Evolutionary conservation across 164 flowering plant species (phyloP).

Genomic region (Chloranthus sessilifolius): DNA sequence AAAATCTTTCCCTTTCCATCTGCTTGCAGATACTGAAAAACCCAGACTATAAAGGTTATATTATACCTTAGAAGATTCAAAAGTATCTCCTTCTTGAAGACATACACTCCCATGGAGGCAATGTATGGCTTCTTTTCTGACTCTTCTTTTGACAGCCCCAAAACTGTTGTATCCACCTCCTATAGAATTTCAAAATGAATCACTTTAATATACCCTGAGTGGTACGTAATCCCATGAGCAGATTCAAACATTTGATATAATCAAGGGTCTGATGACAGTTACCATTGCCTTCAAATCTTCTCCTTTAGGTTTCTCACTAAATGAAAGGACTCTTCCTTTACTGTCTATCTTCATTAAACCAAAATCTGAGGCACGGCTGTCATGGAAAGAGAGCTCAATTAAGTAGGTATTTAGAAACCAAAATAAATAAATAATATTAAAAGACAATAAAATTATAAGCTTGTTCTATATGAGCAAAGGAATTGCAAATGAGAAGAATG

Average conservation of each 20-base stretch:
- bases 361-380: slow-evolving; percentile 95
- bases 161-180: slow-evolving; percentile 84
- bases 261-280: slow-evolving; percentile 4
- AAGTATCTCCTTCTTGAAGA: slow-evolving; percentile 90
- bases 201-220: neutral
- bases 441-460: neutral
- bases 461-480: neutral
- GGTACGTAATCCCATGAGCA: neutral
- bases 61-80: slow-evolving; percentile 76
- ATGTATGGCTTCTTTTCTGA: slow-evolving; percentile 88
- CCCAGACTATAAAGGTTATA: too few species aligned
- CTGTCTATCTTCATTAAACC: slow-evolving; percentile 93
- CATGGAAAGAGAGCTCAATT: slow-evolving; percentile 15
- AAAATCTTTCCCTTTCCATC: too few species aligned
- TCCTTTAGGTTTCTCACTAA: slow-evolving; percentile 90
- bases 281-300: slow-evolving; percentile 84
- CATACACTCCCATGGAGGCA: slow-evolving; percentile 95
- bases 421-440: neutral
- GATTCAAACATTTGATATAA: neutral
- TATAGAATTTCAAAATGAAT: slow-evolving; percentile 15
- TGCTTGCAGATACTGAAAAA: too few species aligned
- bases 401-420: slow-evolving; percentile 5
- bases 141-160: slow-evolving; percentile 77
- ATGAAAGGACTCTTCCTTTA: slow-evolving; percentile 73
- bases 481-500: too few species aligned